Percentiles rank a stretch among this genome's conserved stretches.
Evolutionary conservation across 2,329 filamentous ascomycete species (phyloP).

Genomic region (Stachybotrys elegans): DNA sequence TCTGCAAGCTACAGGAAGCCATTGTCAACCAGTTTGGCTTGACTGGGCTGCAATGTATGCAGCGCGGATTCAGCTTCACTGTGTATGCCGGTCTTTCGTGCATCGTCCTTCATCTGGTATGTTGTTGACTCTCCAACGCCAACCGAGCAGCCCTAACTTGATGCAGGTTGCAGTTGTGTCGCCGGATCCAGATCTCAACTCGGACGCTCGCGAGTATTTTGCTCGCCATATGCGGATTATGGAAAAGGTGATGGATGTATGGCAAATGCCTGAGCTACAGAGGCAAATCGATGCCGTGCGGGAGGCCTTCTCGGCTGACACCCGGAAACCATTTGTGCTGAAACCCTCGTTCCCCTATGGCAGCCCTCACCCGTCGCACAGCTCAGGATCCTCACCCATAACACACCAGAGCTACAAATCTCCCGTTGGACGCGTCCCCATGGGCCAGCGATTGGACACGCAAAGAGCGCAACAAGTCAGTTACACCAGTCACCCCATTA

Average conservation of each 20-base stretch:
- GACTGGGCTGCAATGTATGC: slow-evolving; percentile 82
- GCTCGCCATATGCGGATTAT: slow-evolving; percentile 90
- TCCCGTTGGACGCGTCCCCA: slow-evolving; percentile 39
- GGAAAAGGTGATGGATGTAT: slow-evolving; percentile 75
- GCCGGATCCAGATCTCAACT: slow-evolving; percentile 81
- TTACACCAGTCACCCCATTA: slow-evolving; percentile 67
- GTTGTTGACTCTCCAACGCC: slow-evolving; percentile 28
- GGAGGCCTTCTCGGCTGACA: slow-evolving; percentile 85
- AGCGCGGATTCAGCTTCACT: slow-evolving; percentile 88
- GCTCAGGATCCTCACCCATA: slow-evolving; percentile 58
- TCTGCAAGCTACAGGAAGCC: slow-evolving; percentile 84
- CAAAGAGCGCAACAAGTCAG: slow-evolving; percentile 56
- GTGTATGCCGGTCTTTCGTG: slow-evolving; percentile 91
- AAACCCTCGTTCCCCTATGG: slow-evolving; percentile 85
- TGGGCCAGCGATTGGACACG: slow-evolving; percentile 51
- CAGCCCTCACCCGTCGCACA: slow-evolving; percentile 62
- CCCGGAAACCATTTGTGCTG: slow-evolving; percentile 78
- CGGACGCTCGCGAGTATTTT: slow-evolving; percentile 83
- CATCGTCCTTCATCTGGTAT: slow-evolving; percentile 86
- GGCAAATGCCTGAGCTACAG: slow-evolving; percentile 87
- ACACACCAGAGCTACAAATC: slow-evolving; percentile 44
- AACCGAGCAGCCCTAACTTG: slow-evolving; percentile 5
- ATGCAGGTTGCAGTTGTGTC: slow-evolving; percentile 85
- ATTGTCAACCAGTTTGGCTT: slow-evolving; percentile 73
- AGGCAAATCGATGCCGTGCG: slow-evolving; percentile 84